A percentile compares a stretch with the other conserved stretches of the same genome.
Conservation (phyloP, 768 basidiomycete genomes). For the Tulasnella sp. region DNA sequence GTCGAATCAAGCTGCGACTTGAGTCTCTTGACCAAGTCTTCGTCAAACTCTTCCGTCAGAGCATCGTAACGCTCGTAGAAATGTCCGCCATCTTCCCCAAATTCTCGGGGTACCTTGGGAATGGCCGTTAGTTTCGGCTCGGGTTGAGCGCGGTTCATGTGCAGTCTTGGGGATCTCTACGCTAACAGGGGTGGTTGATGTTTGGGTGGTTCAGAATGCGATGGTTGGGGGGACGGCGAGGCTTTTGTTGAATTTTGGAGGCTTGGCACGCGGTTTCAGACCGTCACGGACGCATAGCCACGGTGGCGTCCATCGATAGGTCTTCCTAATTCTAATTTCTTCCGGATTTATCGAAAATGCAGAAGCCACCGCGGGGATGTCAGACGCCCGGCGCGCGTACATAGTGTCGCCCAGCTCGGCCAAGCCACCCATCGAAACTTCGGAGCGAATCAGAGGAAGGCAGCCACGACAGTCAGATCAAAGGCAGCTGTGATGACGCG, state of each 20-base stretch:
- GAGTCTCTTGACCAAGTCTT: not conserved
- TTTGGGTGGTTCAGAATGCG: not conserved
- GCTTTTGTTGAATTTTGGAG: not conserved
- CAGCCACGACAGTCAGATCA: no score
- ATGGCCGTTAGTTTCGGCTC: not conserved
- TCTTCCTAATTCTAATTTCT: no score
- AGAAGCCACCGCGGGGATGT: no score
- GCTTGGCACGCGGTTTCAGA: not conserved
- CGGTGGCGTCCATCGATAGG: no score
- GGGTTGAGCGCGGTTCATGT: not conserved
- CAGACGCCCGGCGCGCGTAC: no score
- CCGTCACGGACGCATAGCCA: no score
- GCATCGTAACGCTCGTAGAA: not conserved
- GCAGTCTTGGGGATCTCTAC: not conserved
- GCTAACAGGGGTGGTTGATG: not conserved
- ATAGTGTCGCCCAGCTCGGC: no score
- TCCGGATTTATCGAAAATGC: no score
- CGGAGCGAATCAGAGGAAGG: no score
- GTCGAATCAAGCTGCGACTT: not conserved
- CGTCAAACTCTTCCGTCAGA: not conserved
- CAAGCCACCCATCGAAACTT: no score
- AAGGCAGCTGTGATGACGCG: no score
- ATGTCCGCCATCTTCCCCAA: not conserved
- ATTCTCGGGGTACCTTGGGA: no score
- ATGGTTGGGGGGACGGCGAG: not conserved